These are phyloP conservation scores for Aspergillus bertholletiae DNA, from an alignment of 495 filamentous ascomycete species.

Conservation along the genomic window DNA sequence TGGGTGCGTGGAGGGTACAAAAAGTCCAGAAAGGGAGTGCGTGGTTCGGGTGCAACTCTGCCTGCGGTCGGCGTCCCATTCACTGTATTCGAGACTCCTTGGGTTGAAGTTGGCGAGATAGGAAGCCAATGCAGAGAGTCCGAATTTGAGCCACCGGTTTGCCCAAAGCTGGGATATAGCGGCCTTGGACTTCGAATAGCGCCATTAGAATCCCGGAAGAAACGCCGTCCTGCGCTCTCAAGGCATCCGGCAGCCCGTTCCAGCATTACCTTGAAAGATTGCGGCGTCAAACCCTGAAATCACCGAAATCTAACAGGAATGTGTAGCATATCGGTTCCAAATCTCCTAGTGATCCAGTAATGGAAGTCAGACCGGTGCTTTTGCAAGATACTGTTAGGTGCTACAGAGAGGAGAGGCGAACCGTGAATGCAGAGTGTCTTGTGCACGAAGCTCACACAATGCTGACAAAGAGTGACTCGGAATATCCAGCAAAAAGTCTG, in stretches of 20 bases:
- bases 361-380: constrained; percentile 10
- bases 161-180: constrained; percentile 65
- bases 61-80: constrained; percentile 7
- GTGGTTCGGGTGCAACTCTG: constrained; percentile 15
- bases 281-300: constrained; percentile 35
- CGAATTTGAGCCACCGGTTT: constrained; percentile 55
- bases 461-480: background rate
- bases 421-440: constrained; percentile 12
- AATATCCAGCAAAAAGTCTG: background rate
- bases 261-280: constrained; percentile 66
- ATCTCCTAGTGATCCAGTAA: background rate
- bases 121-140: constrained; percentile 51
- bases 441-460: constrained; percentile 10
- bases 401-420: constrained; percentile 19
- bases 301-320: constrained; percentile 19
- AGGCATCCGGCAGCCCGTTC: constrained; percentile 77
- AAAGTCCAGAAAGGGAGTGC: constrained; percentile 36
- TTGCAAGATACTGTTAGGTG: background rate
- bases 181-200: constrained; percentile 54
- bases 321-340: constrained; percentile 27
- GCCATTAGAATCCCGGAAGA: constrained; percentile 55
- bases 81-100: constrained; percentile 16
- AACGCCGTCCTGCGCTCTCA: constrained; percentile 69
- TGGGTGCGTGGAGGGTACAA: constrained; percentile 34
- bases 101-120: constrained; percentile 24